A percentile compares a stretch with the other conserved stretches of the same genome.
These are phyloP conservation scores for Trichoderma asperelloides DNA, from an alignment of 495 filamentous ascomycete genomes.

Conservation along the genomic window DNA sequence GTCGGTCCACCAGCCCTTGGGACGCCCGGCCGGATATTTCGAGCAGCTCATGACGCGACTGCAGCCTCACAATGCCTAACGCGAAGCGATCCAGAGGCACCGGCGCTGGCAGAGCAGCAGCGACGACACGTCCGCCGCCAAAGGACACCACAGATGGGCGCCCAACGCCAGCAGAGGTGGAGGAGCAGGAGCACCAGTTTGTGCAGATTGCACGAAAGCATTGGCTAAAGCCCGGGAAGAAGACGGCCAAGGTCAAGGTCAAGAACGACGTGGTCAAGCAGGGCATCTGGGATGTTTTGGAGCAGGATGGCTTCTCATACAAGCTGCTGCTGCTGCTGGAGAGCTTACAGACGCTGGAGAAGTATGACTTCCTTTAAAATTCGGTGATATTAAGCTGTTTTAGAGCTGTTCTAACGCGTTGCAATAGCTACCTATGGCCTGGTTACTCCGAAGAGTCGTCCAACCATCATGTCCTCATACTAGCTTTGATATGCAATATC, in stretches of 20 bases:
- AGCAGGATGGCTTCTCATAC: conserved; percentile 68
- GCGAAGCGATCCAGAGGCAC: conserved; percentile 41
- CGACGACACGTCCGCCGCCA: conserved; percentile 19
- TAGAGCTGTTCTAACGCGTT: conserved; percentile 16
- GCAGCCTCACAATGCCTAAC: conserved; percentile 31
- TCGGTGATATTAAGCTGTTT: conserved; percentile 13
- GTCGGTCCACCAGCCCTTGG: neutral
- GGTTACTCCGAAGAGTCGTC: conserved; percentile 82
- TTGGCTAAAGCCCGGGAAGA: conserved; percentile 65
- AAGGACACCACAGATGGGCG: conserved; percentile 1
- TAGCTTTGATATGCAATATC: conserved; percentile 75
- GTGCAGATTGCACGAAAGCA: conserved; percentile 72
- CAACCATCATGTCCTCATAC: conserved; percentile 80
- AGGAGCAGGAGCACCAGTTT: conserved; percentile 74
- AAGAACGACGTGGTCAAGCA: conserved; percentile 79
- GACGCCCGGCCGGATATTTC: neutral
- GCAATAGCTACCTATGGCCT: conserved; percentile 79
- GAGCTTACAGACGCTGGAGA: conserved; percentile 84
- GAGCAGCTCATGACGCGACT: conserved; percentile 1
- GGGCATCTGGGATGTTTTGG: conserved; percentile 85
- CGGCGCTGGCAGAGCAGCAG: conserved; percentile 27
- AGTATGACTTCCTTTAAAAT: conserved; percentile 34
- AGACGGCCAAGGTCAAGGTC: conserved; percentile 52
- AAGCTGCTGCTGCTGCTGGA: conserved; percentile 75
- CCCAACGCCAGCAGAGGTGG: conserved; percentile 30